Base-by-base conservation (phyloP, 352 stramenopile species). In the Pythium apleroticum region DNA sequence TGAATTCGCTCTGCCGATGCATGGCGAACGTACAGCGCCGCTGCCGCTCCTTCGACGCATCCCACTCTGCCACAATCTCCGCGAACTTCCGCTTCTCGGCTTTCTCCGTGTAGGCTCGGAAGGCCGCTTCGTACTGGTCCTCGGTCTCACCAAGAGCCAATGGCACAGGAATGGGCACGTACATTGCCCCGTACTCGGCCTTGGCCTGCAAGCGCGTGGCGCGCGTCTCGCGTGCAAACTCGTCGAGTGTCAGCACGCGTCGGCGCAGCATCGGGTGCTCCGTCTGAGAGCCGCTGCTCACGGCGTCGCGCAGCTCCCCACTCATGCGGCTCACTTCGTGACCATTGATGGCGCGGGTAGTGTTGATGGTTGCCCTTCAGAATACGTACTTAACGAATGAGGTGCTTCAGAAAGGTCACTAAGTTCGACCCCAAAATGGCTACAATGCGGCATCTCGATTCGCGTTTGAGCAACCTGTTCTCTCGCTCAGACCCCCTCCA, bases 161-260 rank as follows among this genome's bases (percentile, higher is more conserved):
- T 8, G 58, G 58, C 49, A 65, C 58, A 4, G 58, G 28, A 14
- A 65, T 50, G 4, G 58, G 48, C 17, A 58, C 24, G 17, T 35
- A 45, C 52, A 7, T 41, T 1, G 52, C 14, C 17, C 58, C 60
- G 25, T 66, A 66, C 37, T 20, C 3, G 15, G 37, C 37, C 37
- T 46, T 46, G 25, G 54, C 10, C 24, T 53, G 50, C 33, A 49
- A 4, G 15, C 37, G 14, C 2, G 5, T 22, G 37, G 5, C 3
- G 15, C 37, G 12, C 12, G 20, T 46, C 37, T 46, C 37, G 37
- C 37, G 37, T 3, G 37, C 17, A 12, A 46, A 46, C 37, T 46
- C 37, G 4, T 46, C 37, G 1, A 46, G 20, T 1, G 15, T 46
- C 37, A 46, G 15, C 37, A 46, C 37, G 17, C 37, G 15, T 15